These are phyloP conservation scores for Zygoascus biomembranicola DNA, from an alignment of 805 yeast genomes.

Conservation along the genomic window DNA sequence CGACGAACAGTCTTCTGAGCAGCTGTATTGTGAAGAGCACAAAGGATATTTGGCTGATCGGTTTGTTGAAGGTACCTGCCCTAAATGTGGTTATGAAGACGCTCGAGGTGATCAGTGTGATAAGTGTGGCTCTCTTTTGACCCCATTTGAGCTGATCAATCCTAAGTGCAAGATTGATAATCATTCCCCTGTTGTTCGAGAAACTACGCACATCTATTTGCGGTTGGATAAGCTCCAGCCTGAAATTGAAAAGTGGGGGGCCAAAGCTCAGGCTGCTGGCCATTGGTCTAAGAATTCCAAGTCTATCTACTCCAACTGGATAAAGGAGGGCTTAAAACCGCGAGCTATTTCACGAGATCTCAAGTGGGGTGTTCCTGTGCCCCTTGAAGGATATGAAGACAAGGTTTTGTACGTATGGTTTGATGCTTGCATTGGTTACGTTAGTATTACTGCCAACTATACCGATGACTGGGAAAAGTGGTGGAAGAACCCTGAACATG, in stretches of 20 bases:
- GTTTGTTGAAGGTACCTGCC: conserved; percentile 96
- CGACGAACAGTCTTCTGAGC: conserved; percentile 83
- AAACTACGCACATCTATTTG: conserved; percentile 80
- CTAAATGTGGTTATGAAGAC: conserved; percentile 88
- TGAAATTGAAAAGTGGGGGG: conserved; percentile 63
- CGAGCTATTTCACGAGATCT: conserved; percentile 96
- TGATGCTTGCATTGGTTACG: conserved; percentile 95
- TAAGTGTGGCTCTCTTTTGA: conserved; percentile 80
- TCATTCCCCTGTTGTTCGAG: conserved; percentile 68
- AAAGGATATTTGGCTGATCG: conserved; percentile 91
- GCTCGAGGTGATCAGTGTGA: conserved; percentile 99
- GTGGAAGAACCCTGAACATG: conserved; percentile 94
- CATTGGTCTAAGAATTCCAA: conserved; percentile 88
- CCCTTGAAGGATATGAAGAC: conserved; percentile 72
- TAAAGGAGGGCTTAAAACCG: conserved; percentile 84
- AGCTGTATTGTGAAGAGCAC: conserved; percentile 85
- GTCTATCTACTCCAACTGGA: conserved; percentile 87
- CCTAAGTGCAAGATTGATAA: conserved; percentile 94
- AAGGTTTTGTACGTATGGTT: conserved; percentile 98
- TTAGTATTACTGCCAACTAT: conserved; percentile 92
- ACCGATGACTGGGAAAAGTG: conserved; percentile 74
- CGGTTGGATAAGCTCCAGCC: conserved; percentile 79
- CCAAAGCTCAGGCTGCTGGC: conserved; percentile 59
- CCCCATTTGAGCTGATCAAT: conserved; percentile 86
- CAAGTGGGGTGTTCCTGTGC: conserved; percentile 98